These are phyloP conservation scores for Colletotrichum zoysiae DNA, from an alignment of 2,329 filamentous ascomycete genomes.

Conservation along the genomic window DNA sequence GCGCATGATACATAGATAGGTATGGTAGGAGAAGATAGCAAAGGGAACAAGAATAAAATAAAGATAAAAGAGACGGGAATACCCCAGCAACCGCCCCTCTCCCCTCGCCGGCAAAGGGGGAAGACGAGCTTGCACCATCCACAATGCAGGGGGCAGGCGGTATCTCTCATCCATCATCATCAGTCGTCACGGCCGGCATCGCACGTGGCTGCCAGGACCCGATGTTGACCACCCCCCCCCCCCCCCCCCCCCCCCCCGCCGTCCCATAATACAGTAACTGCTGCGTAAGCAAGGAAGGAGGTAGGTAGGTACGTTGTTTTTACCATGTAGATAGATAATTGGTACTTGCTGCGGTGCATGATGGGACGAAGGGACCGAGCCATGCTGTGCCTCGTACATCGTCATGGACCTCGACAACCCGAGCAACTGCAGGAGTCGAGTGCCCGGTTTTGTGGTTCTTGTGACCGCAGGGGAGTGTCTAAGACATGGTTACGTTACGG, in stretches of 20 bases:
- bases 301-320: conserved; percentile 17
- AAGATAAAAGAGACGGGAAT: not conserved
- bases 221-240: conserved; percentile 44
- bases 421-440: not conserved
- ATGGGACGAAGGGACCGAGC: conserved; percentile 8
- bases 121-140: conserved; percentile 32
- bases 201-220: conserved; percentile 49
- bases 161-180: conserved; percentile 32
- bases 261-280: conserved; percentile 6
- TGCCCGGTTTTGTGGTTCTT: not conserved
- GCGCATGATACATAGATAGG: not conserved
- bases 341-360: not conserved
- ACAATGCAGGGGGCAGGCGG: conserved; percentile 36
- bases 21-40: conserved; percentile 8
- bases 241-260: conserved; percentile 44
- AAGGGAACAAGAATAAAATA: conserved; percentile 17
- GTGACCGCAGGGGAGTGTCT: not conserved
- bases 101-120: conserved; percentile 14
- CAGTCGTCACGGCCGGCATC: conserved; percentile 34
- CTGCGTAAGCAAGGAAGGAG: too few relatives aligned
- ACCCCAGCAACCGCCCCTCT: conserved; percentile 4
- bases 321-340: not conserved
- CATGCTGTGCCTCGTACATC: conserved; percentile 27
- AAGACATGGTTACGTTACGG: conserved; percentile 1
- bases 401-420: conserved; percentile 21